Conservation (phyloP, 2,329 filamentous ascomycete species). For the Keithomyces neogunnii region DNA sequence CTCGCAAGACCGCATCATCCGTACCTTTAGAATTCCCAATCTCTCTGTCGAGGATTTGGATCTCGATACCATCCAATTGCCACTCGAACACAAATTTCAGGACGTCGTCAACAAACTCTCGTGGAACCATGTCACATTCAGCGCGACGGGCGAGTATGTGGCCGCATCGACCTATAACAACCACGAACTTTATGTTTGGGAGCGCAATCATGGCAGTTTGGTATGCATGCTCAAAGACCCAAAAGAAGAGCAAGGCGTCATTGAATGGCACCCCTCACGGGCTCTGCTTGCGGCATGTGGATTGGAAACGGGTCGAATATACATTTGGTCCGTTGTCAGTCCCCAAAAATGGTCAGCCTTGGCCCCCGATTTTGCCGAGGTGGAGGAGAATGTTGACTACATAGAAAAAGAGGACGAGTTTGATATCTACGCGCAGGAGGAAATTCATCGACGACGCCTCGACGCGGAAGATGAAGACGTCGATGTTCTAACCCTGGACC, state of each 20-base stretch:
- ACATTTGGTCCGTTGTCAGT: conserved; percentile 91
- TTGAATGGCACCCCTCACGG: conserved; percentile 91
- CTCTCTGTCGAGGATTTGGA: conserved; percentile 61
- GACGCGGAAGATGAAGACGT: conserved; percentile 91
- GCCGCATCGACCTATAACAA: conserved; percentile 97
- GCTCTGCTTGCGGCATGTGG: conserved; percentile 87
- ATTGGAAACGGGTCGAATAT: conserved; percentile 85
- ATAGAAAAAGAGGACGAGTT: conserved; percentile 95
- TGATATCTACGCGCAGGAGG: conserved; percentile 91
- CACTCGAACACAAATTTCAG: conserved; percentile 96
- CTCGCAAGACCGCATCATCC: conserved; percentile 87
- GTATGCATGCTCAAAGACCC: conserved; percentile 96
- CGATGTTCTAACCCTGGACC: conserved; percentile 75
- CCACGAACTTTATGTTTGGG: conserved; percentile 97
- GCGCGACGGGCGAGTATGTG: conserved; percentile 88
- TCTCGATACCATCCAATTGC: conserved; percentile 76
- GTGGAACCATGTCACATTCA: conserved; percentile 97
- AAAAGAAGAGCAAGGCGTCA: conserved; percentile 90
- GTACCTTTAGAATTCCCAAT: conserved; percentile 85
- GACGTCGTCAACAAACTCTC: conserved; percentile 91
- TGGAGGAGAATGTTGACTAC: conserved; percentile 97
- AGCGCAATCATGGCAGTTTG: conserved; percentile 83
- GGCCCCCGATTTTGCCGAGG: conserved; percentile 92
- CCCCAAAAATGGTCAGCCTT: conserved; percentile 96
- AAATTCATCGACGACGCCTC: conserved; percentile 82